Base-by-base conservation (phyloP, 129 eudicot species). In the Flaveria ramosissima region DNA sequence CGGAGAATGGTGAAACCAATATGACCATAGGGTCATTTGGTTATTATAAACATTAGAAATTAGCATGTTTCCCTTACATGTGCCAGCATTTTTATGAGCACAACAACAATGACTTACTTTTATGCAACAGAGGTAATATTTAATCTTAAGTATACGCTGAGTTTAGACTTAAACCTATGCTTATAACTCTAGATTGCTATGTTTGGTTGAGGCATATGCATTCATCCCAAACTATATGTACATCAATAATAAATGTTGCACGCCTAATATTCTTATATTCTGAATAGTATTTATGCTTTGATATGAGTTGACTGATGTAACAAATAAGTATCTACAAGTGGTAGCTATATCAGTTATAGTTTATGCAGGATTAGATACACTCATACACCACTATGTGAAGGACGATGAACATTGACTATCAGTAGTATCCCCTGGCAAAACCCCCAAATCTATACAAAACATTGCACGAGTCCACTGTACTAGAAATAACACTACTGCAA, bases 251-350 rank as follows among this genome's bases (percentile, higher is more conserved):
- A 9, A 9, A 66, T n/a, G 71, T 66, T 66, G 51, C 71, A 66
- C 10, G 11, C 16, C 20, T 27, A 63, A 60, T 12, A 24, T 61
- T 32, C 20, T 27, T 30, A 60, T 12, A 24, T 26, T 5, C 17
- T 61, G 7, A 9, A 13, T 26, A 26, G 45, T 63, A 27, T 7
- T 63, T 63, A 63, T 27, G 69, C 21, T 30, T 32, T 32, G 16
- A 63, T 63, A 30, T 30, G 21, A 63, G 69, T 14, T 63, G 17
- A 20, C 30, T 63, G 14, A 63, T 36, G 26, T 66, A 41, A 41
- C 71, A 66, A 66, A 39, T 9, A 66, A 66, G 7, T n/a, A 66
- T 66, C 66, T 55, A 32, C 26, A 72, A 72, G 76, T 52, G 65
- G 48, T 19, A 6, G 32, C 12, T 11, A 27, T 50, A 72, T 53